Evolutionary conservation across 371 early-diverging fungal species (phyloP), one percentile per base, ranked within the genome.

Genomic region (Saksenaea oblongispora): DNA sequence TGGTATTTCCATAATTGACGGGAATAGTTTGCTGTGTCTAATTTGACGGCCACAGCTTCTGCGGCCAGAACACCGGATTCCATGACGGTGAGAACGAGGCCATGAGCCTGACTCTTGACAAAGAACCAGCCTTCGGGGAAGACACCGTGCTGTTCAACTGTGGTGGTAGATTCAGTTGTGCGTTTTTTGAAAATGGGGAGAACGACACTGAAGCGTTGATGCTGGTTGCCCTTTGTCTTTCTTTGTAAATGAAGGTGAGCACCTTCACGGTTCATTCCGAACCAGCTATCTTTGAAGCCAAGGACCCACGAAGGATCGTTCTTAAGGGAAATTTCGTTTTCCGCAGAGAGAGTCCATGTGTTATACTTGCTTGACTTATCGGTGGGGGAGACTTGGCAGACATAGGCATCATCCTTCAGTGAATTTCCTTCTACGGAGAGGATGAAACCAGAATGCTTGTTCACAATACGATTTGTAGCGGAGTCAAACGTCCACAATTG

Each of bases 61-160:
- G 51, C 51, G 22, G 51, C 51, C 51, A 85, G 78, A 34, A 74
- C 77, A 26, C 69, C 66, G 47, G 72, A 59, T 22, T 78, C 71
- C 13, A 66, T 26, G 5, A 82, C 78, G 34, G 83, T 79, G 18
- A 86, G 70, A 35, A 83, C 83, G 2, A 77, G 69, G 39, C 77
- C 75, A 10, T 72, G 75, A 18, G 76, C 79, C 65, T 65, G 87
- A 73, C 78, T 83, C 71, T 85, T 87, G 67, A 87, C 78, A 66
- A 85, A 87, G 74, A 87, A 86, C 80, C 82, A 85, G 53, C 80
- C 80, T 17, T 73, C 70, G 31, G 87, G 87, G 75, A 87, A 87
- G 54, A 77, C 66, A 35, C 72, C 71, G 4, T 58, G 59, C 5
- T 58, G 63, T 44, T 74, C 72, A 41, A 47, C 51, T 10, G 51